Conservation (phyloP, 805 yeast genomes). For the Nakazawaea ambrosiae region DNA sequence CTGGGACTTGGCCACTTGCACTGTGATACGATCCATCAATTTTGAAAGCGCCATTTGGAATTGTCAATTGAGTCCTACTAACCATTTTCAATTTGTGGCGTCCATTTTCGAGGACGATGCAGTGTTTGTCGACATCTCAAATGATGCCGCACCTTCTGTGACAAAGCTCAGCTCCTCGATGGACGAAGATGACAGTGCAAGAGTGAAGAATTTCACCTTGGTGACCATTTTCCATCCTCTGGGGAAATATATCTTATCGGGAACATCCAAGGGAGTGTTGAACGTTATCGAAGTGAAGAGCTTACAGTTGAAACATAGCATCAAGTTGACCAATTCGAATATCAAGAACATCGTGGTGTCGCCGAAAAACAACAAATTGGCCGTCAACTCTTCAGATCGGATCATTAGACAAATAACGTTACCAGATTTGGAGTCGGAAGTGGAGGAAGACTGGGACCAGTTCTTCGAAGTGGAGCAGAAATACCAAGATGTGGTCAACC, state of each 20-base stretch:
- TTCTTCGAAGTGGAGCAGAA: slow-evolving; percentile 67
- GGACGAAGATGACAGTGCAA: slow-evolving; percentile 16
- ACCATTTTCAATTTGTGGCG: slow-evolving; percentile 45
- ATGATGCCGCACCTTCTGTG: slow-evolving; percentile 14
- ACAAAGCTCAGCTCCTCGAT: slow-evolving; percentile 15
- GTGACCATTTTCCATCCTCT: slow-evolving; percentile 43
- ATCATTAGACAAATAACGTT: slow-evolving; percentile 56
- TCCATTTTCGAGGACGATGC: slow-evolving; percentile 61
- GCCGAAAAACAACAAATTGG: slow-evolving; percentile 52
- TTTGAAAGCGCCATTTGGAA: slow-evolving; percentile 75
- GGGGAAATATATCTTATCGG: slow-evolving; percentile 56
- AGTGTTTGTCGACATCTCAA: slow-evolving; percentile 36
- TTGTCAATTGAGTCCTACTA: slow-evolving; percentile 47
- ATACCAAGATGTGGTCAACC: slow-evolving; percentile 86
- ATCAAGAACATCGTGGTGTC: slow-evolving; percentile 63
- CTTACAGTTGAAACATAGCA: slow-evolving; percentile 33
- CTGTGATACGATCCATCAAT: slow-evolving; percentile 33
- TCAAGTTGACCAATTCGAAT: slow-evolving; percentile 59
- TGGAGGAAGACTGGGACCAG: slow-evolving; percentile 21
- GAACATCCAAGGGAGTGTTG: slow-evolving; percentile 77
- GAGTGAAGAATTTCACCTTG: slow-evolving; percentile 35
- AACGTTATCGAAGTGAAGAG: slow-evolving; percentile 34
- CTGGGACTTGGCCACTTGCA: slow-evolving; percentile 61
- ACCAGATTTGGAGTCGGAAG: slow-evolving; percentile 29
- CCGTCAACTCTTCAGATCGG: slow-evolving; percentile 72